These are phyloP conservation scores for Phytophthora uliginosa DNA, from an alignment of 352 stramenopile genomes.

Conservation along the genomic window DNA sequence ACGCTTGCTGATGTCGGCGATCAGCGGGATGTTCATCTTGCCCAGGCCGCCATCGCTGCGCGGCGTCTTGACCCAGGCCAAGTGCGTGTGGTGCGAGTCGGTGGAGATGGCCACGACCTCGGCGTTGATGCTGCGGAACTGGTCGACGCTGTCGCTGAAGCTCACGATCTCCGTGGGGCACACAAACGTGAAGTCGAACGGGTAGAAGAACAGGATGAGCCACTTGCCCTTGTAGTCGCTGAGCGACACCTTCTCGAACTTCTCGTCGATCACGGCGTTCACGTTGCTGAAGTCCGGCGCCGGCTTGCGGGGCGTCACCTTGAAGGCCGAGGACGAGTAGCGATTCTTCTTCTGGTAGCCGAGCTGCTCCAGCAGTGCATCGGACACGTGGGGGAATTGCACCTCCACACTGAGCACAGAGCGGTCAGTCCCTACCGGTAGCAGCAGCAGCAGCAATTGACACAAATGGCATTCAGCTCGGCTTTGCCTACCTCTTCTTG, in stretches of 20 bases:
- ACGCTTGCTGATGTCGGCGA: slow-evolving; percentile 87
- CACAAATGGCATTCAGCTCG: background rate
- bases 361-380: slow-evolving; percentile 77
- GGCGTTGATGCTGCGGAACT: slow-evolving; percentile 84
- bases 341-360: slow-evolving; percentile 88
- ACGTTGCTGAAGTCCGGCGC: slow-evolving; percentile 79
- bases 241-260: slow-evolving; percentile 85
- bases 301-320: slow-evolving; percentile 80
- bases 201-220: slow-evolving; percentile 92
- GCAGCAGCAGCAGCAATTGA: background rate
- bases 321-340: slow-evolving; percentile 78
- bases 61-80: slow-evolving; percentile 87
- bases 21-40: slow-evolving; percentile 87
- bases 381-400: slow-evolving; percentile 83
- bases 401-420: slow-evolving; percentile 60
- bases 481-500: slow-evolving; percentile 58
- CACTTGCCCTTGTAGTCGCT: slow-evolving; percentile 83
- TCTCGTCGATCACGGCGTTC: slow-evolving; percentile 82
- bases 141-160: slow-evolving; percentile 78
- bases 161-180: slow-evolving; percentile 88
- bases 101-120: slow-evolving; percentile 86
- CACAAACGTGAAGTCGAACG: slow-evolving; percentile 91
- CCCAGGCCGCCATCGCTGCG: slow-evolving; percentile 79
- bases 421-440: background rate
- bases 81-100: slow-evolving; percentile 88